phyloP scores from a whole-genome alignment of 371 early-diverging fungal genomes.

The Mortierella sp. region DNA sequence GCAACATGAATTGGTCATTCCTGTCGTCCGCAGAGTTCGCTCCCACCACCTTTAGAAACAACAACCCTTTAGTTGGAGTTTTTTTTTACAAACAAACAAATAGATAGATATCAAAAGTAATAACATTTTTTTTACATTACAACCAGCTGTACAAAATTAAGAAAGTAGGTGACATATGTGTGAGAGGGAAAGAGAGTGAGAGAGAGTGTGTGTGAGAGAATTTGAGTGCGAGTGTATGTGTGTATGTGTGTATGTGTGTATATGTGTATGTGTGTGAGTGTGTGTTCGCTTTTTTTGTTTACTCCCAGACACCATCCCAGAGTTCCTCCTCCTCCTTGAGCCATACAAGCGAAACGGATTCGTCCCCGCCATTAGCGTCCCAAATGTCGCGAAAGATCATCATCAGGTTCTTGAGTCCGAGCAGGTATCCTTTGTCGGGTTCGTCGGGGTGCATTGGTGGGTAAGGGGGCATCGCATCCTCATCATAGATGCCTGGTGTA shows the following conservation, averaged over 20 bases:
- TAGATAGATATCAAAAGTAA: background rate
- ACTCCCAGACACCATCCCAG: constrained; percentile 56
- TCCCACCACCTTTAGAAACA: background rate
- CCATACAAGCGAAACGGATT: constrained; percentile 49
- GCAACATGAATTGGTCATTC: constrained; percentile 35
- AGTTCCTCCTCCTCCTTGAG: constrained; percentile 49
- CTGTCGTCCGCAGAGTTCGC: constrained; percentile 33
- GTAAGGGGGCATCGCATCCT: constrained; percentile 61
- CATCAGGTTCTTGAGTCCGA: constrained; percentile 80
- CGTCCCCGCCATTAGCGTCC: constrained; percentile 61
- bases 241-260: background rate
- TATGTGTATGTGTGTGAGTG: background rate
- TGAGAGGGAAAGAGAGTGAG: no score
- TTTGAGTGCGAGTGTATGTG: no score
- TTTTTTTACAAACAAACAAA: background rate
- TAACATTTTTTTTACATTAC: background rate
- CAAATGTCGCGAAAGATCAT: constrained; percentile 76
- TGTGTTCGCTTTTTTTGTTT: background rate
- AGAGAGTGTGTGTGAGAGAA: no score
- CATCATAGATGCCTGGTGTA: constrained; percentile 56
- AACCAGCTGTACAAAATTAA: background rate
- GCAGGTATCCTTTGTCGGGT: constrained; percentile 82
- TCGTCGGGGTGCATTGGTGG: constrained; percentile 78
- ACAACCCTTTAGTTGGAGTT: background rate
- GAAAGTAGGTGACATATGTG: no score